Percentiles rank a stretch among this genome's conserved stretches.
Evolutionary conservation across 179 eudicot species (phyloP).

Genomic region (Beta macrorhiza): DNA sequence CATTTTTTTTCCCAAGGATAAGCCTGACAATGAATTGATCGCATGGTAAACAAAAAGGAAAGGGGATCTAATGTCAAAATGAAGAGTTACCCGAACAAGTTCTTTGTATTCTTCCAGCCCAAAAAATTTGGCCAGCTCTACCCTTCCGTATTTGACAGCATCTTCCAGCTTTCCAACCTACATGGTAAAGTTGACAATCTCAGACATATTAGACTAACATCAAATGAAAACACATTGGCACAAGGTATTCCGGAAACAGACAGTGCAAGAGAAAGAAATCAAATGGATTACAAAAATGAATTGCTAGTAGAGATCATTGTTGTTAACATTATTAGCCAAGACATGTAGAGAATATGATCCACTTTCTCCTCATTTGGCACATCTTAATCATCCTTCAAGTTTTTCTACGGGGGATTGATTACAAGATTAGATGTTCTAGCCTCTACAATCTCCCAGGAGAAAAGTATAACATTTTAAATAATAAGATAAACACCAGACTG

Average conservation of each 20-base stretch:
- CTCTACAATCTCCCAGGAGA: no score
- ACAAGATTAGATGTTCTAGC: no score
- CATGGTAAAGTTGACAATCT: constrained; percentile 22
- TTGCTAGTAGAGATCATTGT: background rate
- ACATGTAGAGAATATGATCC: background rate
- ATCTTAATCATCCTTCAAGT: no score
- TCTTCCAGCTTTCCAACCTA: constrained; percentile 68
- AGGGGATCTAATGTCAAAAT: background rate
- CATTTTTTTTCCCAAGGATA: background rate
- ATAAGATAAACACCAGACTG: no score
- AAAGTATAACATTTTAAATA: no score
- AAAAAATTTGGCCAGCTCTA: constrained; percentile 51
- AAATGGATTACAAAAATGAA: background rate
- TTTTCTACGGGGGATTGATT: no score
- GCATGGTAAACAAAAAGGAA: background rate
- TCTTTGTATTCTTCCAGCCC: constrained; percentile 41
- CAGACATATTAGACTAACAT: background rate
- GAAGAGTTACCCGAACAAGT: constrained; percentile 55
- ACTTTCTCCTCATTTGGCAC: background rate
- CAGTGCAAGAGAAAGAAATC: background rate
- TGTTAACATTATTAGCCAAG: background rate
- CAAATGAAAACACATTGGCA: background rate
- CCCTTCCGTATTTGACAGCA: constrained; percentile 68
- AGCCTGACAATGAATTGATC: background rate
- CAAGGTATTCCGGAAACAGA: background rate